These are phyloP conservation scores for Apophysomyces sp. DNA, from an alignment of 371 early-diverging fungal species.

Conservation along the genomic window DNA sequence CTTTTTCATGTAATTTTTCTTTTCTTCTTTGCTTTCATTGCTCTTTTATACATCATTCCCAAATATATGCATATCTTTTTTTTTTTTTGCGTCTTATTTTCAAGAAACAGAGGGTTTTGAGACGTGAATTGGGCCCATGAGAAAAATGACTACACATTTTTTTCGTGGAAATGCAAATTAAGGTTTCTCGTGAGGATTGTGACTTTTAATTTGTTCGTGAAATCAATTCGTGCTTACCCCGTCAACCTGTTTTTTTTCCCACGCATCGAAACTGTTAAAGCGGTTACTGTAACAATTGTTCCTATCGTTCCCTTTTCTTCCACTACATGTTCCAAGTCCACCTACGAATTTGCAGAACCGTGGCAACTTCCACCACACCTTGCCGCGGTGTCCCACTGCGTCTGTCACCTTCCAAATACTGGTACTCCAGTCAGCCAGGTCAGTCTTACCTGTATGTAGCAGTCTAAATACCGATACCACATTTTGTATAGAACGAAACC, in stretches of 20 bases:
- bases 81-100: not conserved
- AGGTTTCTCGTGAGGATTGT: too few species aligned
- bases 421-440: conserved; percentile 17
- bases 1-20: not conserved
- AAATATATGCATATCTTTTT: not conserved
- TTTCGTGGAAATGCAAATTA: too few species aligned
- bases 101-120: not conserved
- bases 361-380: not conserved
- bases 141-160: too few species aligned
- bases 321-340: not conserved
- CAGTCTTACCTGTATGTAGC: not conserved
- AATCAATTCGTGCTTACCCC: not conserved
- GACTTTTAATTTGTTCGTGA: not conserved
- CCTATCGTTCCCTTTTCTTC: not conserved
- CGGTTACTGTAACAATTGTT: not conserved
- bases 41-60: not conserved
- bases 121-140: conserved; percentile 6
- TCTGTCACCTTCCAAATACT: not conserved
- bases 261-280: conserved; percentile 3
- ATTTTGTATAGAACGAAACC: conserved; percentile 52
- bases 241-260: conserved; percentile 3
- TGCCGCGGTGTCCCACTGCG: not conserved
- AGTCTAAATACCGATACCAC: not conserved
- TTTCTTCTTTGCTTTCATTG: not conserved
- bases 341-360: not conserved